Evolutionary conservation across 495 filamentous ascomycete genomes (phyloP), one percentile per base, ranked within the genome.

Genomic region (Aspergillus steynii): DNA sequence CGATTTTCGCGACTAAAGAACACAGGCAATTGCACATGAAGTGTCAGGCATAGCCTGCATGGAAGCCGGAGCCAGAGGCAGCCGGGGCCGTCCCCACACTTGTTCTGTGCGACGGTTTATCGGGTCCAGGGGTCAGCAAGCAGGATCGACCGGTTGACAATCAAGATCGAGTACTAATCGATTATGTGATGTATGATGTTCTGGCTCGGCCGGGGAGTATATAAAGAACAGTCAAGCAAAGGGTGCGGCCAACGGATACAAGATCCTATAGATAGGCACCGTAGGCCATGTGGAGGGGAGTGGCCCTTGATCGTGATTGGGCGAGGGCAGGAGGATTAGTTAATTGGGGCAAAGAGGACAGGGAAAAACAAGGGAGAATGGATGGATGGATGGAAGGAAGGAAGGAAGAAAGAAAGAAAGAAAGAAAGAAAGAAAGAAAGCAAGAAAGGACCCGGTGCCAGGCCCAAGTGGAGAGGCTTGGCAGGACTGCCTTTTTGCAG

Each of bases 401-500:
- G 29, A 26, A 45, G 55, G 14, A 53, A 26, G 42, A 8, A 10
- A 29, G 6, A 51, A 57, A 42, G 42, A n/a, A 49, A 55, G 54
- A 61, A n/a, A 50, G 25, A 49, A 14, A 49, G 47, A 49, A 14
- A 49, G 47, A 49, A 26, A 15, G 25, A 55, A 15, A 15, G 49
- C 10, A 26, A 48, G 26, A 37, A 48, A 27, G 26, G 50, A 52
- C 31, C n/a, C 15, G 32, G 28, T 10, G 2, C 28, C 14, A 34
- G 56, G 56, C 34, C 56, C 47, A 65, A 62, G 63, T 63, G 63
- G 66, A 68, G 66, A 56, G 12, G 56, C 66, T 65, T 68, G 66
- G 67, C 67, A 60, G 48, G 56, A 60, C 48, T 56, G 37, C n/a
- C 14, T 28, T 25, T 46, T 26, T 7, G 6, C 9, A 26, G 48